Base-by-base conservation (phyloP, 345 rosid genomes). In the Salix udensis region DNA sequence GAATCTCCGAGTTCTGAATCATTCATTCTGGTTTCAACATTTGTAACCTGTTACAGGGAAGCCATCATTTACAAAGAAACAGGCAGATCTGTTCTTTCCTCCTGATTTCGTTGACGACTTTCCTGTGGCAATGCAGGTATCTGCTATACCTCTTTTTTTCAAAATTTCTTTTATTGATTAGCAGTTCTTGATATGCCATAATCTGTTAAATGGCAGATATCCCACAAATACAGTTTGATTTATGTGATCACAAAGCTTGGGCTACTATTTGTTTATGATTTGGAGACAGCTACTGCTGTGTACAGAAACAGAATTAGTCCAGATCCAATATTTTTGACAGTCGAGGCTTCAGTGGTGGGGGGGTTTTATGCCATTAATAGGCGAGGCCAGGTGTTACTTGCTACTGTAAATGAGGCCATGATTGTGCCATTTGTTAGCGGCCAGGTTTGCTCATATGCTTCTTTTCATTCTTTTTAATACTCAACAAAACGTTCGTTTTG, bases 31-130 rank as follows among this genome's bases (percentile, higher is more conserved):
- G 26, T 58, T 42, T 72, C 68, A 58, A 76, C 48, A 26, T 37
- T 68, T 24, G 46, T 42, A 24, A 13, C 23, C 30, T 40, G 40
- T 12, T 44, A 16, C 92, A 95, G 99, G 99, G 76, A 96, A 94
- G 75, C 90, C 98, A 68, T 89, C 99, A 34, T 96, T 92, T 84
- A 78, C 97, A 13, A 96, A 96, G 88, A 96, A 94, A 76, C 97
- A 94, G 82, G 98, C 99, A 13, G 99, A 96, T 87, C 98, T 96
- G 69, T 96, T 94, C 86, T 94, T 94, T 37, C 99, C 98, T 16
- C 99, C 99, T 36, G 99, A 96, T 86, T 96, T 96, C 87, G 95
- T 91, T 19, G 99, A 96, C 81, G 99, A 96, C 81, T 96, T 96
- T 79, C 99, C 99, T 55, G 98, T 96, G 37, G 97, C 98, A 31